phyloP scores from a whole-genome alignment of 768 basidiomycete species.

The Rhodotorula diobovata region DNA sequence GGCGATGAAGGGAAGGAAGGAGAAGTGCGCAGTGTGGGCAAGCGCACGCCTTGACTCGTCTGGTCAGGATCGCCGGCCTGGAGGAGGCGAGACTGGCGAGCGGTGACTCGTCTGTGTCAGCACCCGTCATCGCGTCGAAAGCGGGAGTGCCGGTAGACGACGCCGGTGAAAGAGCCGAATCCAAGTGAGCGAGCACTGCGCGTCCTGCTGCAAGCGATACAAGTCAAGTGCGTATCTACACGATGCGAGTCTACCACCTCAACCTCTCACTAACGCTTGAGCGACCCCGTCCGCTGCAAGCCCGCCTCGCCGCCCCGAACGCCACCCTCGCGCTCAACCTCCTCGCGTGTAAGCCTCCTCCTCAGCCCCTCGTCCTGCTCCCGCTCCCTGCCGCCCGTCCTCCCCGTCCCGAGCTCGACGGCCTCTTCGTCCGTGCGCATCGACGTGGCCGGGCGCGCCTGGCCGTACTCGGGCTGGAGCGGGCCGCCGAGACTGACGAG shows the following conservation, averaged over 20 bases:
- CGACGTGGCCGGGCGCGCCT: background rate
- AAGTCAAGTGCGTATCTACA: too few species aligned
- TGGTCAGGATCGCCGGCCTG: too few species aligned
- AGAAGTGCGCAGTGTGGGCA: too few species aligned
- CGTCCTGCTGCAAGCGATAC: too few species aligned
- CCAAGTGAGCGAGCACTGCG: too few species aligned
- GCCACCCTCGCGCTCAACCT: background rate
- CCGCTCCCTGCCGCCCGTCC: background rate
- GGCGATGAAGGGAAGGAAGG: background rate
- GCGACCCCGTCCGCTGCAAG: background rate
- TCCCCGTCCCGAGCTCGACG: background rate
- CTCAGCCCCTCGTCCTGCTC: background rate
- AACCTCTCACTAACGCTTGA: background rate
- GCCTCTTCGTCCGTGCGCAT: background rate
- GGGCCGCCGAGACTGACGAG: slow-evolving; percentile 43
- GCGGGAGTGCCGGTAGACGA: too few species aligned
- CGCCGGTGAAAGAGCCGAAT: too few species aligned
- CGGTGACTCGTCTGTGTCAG: too few species aligned
- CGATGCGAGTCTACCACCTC: too few species aligned
- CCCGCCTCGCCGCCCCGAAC: background rate
- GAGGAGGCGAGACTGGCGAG: too few species aligned
- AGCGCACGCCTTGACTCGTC: too few species aligned
- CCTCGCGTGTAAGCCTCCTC: background rate
- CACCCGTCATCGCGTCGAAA: too few species aligned
- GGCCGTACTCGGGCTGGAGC: slow-evolving; percentile 26